Conservation (phyloP, 2,329 filamentous ascomycete species). For the Epichloe sylvatica region DNA sequence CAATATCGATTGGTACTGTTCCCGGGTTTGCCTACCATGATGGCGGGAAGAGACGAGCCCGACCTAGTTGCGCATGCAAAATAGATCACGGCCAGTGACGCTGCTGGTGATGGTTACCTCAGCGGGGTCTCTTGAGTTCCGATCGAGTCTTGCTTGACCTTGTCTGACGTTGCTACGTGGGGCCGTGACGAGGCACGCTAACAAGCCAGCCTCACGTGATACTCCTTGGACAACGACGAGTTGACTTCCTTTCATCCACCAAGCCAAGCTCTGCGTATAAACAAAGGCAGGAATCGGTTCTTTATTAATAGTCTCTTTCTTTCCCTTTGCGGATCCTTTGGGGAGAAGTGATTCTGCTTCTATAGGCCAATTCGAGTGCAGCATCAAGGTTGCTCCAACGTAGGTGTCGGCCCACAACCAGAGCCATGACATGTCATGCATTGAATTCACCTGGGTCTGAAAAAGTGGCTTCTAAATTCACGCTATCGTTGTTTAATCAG, state of each 20-base stretch:
- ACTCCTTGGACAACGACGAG: not conserved
- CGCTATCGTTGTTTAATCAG: no score
- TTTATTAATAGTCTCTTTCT: no score
- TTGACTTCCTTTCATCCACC: not conserved
- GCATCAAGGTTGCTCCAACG: no score
- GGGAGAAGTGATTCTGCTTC: no score
- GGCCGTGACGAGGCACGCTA: conserved; percentile 9
- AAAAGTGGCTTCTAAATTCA: no score
- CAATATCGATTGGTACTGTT: not conserved
- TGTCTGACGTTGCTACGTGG: conserved; percentile 21
- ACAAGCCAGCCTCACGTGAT: conserved; percentile 1
- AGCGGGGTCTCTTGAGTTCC: conserved; percentile 8
- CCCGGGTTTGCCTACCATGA: not conserved
- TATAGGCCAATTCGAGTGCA: no score
- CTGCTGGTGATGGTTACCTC: conserved; percentile 6
- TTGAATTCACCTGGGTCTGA: no score
- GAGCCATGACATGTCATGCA: no score
- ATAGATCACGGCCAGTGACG: conserved; percentile 5
- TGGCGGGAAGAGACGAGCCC: not conserved
- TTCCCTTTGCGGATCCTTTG: no score
- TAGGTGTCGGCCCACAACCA: no score
- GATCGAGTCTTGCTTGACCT: not conserved
- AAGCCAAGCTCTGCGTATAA: not conserved
- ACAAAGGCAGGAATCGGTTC: not conserved
- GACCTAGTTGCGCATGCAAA: not conserved